These are phyloP conservation scores for Jamesozyma piceae DNA, from an alignment of 805 yeast genomes.

Conservation along the genomic window DNA sequence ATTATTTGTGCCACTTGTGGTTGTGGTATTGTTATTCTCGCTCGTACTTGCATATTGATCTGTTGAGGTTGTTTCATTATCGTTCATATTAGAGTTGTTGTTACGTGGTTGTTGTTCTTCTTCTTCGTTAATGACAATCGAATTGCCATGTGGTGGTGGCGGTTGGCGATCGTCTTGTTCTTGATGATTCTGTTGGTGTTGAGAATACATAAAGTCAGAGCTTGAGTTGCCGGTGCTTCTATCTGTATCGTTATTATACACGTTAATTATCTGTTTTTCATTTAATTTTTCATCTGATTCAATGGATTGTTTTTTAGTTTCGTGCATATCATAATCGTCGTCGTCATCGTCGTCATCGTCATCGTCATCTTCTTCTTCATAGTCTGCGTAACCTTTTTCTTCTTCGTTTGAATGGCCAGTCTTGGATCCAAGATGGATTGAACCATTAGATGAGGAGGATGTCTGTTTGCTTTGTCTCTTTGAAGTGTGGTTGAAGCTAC, in stretches of 20 bases:
- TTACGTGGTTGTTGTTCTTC: conserved; percentile 2
- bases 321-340: conserved; percentile 13
- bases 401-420: conserved; percentile 1
- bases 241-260: conserved; percentile 23
- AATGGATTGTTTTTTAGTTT: conserved; percentile 2
- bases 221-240: conserved; percentile 22
- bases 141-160: not conserved
- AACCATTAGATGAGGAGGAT: not conserved
- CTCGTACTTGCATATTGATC: not conserved
- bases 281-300: conserved; percentile 1
- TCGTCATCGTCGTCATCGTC: conserved; percentile 10
- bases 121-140: not conserved
- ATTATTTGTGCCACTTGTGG: too few species aligned
- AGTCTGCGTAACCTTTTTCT: conserved; percentile 2
- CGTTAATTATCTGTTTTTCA: conserved; percentile 17
- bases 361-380: conserved; percentile 1
- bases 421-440: not conserved
- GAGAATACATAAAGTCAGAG: conserved; percentile 3
- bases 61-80: not conserved
- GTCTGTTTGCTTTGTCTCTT: not conserved
- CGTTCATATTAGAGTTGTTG: conserved; percentile 1
- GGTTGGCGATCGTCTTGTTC: conserved; percentile 1
- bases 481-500: not conserved
- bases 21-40: not conserved
- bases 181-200: conserved; percentile 8